Evolutionary conservation across 371 early-diverging fungal species (phyloP).

Genomic region (Globomyces sp.): DNA sequence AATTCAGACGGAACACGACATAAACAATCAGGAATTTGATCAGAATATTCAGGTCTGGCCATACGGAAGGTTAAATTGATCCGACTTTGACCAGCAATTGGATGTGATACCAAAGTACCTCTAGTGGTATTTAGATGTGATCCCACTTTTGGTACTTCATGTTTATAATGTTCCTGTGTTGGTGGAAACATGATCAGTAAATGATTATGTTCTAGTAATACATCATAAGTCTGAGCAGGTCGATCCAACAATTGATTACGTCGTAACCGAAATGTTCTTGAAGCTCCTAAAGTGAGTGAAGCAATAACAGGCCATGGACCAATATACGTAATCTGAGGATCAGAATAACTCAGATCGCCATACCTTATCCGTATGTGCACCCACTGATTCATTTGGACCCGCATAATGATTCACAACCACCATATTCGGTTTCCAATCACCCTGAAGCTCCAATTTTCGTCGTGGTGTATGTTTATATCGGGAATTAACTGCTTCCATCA

Average conservation of each 20-base stretch:
- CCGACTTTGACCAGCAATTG: slow-evolving; percentile 43
- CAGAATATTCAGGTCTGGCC: slow-evolving; percentile 44
- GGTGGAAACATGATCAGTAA: slow-evolving; percentile 66
- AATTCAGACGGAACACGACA: slow-evolving; percentile 55
- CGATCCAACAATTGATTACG: slow-evolving; percentile 21
- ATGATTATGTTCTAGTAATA: slow-evolving; percentile 59
- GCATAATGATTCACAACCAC: slow-evolving; percentile 40
- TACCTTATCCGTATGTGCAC: slow-evolving; percentile 35
- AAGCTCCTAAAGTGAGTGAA: slow-evolving; percentile 57
- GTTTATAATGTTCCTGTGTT: slow-evolving; percentile 52
- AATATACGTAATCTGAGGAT: slow-evolving; percentile 43
- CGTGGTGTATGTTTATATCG: slow-evolving; percentile 14
- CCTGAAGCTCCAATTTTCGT: slow-evolving; percentile 18
- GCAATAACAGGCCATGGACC: slow-evolving; percentile 62
- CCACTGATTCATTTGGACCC: slow-evolving; percentile 29
- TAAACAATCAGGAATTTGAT: slow-evolving; percentile 49
- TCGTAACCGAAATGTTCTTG: slow-evolving; percentile 56
- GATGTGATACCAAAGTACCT: slow-evolving; percentile 26
- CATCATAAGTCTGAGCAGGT: slow-evolving; percentile 44
- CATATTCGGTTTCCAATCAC: slow-evolving; percentile 35
- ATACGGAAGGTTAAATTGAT: slow-evolving; percentile 62
- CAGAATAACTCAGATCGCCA: too few relatives aligned
- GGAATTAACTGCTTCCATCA: slow-evolving; percentile 28
- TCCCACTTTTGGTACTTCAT: slow-evolving; percentile 45
- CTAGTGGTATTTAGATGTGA: slow-evolving; percentile 13